These are phyloP conservation scores for Phytophthora kernoviae DNA, from an alignment of 352 stramenopile species.

Conservation along the genomic window DNA sequence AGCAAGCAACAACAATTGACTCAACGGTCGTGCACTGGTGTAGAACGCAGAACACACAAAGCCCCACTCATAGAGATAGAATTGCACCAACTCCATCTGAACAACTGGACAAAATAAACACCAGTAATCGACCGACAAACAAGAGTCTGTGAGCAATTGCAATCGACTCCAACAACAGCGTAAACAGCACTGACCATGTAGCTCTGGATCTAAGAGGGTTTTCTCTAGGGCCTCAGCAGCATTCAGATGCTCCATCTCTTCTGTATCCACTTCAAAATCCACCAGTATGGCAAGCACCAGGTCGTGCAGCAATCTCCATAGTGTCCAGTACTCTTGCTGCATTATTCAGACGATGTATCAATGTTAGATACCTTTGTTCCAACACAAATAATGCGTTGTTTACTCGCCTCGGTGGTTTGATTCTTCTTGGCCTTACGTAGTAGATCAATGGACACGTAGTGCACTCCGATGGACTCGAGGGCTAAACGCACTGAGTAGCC, in stretches of 20 bases:
- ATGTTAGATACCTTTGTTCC: too few relatives aligned
- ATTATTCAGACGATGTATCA: constrained; percentile 1
- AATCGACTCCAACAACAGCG: too few relatives aligned
- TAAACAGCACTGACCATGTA: constrained; percentile 23
- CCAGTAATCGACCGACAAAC: too few relatives aligned
- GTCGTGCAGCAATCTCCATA: constrained; percentile 74
- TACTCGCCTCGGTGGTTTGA: constrained; percentile 22
- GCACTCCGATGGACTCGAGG: constrained; percentile 51
- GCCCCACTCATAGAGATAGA: constrained; percentile 73
- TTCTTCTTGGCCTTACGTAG: constrained; percentile 73
- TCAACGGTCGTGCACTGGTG: constrained; percentile 14
- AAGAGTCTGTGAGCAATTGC: too few relatives aligned
- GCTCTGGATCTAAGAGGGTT: constrained; percentile 24
- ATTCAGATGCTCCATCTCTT: constrained; percentile 43
- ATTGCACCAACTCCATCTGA: constrained; percentile 51
- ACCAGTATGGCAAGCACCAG: constrained; percentile 63
- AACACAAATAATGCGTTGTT: neutral
- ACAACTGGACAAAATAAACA: constrained; percentile 17
- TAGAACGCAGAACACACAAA: constrained; percentile 64
- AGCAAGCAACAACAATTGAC: constrained; percentile 53
- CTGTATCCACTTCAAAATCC: constrained; percentile 57
- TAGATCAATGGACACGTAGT: constrained; percentile 56
- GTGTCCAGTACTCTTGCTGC: constrained; percentile 46
- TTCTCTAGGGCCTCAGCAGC: constrained; percentile 15
- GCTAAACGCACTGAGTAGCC: constrained; percentile 41